phyloP scores from a whole-genome alignment of 306 rosid species.

The Casuarina cunninghamiana region DNA sequence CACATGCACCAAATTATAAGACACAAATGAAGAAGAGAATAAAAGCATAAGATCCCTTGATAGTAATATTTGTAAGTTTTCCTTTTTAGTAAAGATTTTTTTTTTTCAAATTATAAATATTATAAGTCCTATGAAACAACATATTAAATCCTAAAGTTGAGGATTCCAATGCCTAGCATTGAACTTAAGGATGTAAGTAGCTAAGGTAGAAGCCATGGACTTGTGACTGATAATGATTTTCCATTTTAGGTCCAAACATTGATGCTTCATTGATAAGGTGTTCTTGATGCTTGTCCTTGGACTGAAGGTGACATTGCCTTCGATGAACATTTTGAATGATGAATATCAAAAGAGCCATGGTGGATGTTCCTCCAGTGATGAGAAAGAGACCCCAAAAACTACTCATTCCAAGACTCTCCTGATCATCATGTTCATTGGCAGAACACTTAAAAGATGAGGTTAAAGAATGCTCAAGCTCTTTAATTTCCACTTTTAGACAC shows the following conservation, averaged over 20 bases:
- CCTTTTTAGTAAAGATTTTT: no score
- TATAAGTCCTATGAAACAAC: no score
- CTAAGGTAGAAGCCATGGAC: background rate
- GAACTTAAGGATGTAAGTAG: background rate
- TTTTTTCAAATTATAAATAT: no score
- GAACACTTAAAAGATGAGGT: background rate
- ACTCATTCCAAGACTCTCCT: background rate
- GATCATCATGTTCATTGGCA: no score
- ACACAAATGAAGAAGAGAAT: no score
- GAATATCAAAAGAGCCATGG: background rate
- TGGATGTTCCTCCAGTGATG: slow-evolving; percentile 1
- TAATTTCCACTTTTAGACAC: background rate
- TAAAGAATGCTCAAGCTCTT: background rate
- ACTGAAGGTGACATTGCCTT: no score
- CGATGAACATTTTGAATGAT: background rate
- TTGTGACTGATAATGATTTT: background rate
- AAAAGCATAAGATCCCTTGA: no score
- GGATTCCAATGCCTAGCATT: background rate
- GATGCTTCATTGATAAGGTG: background rate
- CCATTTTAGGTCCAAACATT: background rate
- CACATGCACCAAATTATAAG: no score
- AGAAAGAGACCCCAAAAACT: slow-evolving; percentile 5
- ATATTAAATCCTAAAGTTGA: background rate
- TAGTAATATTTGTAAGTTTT: no score
- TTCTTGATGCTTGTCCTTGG: background rate